Base-by-base conservation (phyloP, 306 rosid genomes). In the Dryas drummondii region DNA sequence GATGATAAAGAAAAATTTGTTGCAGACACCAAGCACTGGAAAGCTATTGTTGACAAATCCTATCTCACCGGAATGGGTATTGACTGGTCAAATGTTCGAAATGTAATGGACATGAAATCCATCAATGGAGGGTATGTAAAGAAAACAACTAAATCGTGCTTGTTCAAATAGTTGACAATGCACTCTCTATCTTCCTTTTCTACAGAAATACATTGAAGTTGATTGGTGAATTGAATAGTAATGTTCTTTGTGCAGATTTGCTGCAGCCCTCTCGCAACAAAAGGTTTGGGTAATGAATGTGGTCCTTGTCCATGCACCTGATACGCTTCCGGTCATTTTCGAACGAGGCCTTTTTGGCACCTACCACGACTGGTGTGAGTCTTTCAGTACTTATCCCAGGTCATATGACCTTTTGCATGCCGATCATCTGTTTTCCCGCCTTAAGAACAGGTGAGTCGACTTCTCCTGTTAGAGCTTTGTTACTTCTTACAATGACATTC, bases 201-300 rank as follows among this genome's bases (percentile, higher is more conserved):
- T 16, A 40, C 11, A 40, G 40, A 54, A 10, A 17, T 27, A 44
- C 7, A 4, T 68, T 15, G 37, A 62, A 56, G 16, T 68, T 46
- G 74, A 41, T 48, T 53, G 48, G 68, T 41, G 64, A 78, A 65
- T 50, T 1, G 48, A 52, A 8, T 70, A 46, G 58, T 69, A 22
- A 44, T 66, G 26, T 27, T 80, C 48, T 68, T 72, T 13, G 40
- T 81, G 49, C 90, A 94, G 99, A 80, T 92, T 94, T 54, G 97
- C 97, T 55, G 88, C 93, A 40, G 96, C 93, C 48, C 93, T 94
- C 71, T 75, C 90, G 15, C 89, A 87, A 71, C 97, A 84, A 79
- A 87, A 87, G 72, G 90, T 91, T 46, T 94, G 99, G 99, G 97
- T 94, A 84, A 90, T 94, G 99, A 94, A 90, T 81, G 97, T 94